These are phyloP conservation scores for Toxoplasma gondii DNA, from an alignment of 169 alveolate species.

Conservation along the genomic window DNA sequence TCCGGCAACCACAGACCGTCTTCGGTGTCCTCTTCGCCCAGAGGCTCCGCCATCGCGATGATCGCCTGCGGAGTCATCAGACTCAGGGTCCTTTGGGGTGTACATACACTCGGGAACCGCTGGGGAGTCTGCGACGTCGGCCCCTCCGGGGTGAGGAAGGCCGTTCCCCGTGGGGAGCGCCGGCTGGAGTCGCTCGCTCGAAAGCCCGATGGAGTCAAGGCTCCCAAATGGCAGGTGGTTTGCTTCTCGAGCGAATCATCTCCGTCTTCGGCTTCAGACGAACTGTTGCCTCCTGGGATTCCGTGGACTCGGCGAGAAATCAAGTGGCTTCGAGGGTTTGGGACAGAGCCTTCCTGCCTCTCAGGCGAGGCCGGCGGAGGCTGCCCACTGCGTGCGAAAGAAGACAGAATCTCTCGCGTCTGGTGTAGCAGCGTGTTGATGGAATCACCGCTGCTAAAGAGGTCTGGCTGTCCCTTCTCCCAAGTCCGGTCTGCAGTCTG, in stretches of 20 bases:
- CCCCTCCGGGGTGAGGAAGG: not conserved
- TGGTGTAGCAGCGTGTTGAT: not conserved
- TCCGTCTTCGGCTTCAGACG: not conserved
- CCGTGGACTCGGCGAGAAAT: not conserved
- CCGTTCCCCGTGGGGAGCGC: no score
- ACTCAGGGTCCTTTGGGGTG: not conserved
- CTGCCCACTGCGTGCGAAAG: not conserved
- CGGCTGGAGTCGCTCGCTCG: no score
- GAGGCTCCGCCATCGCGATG: not conserved
- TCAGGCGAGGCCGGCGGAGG: not conserved
- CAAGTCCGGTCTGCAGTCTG: not conserved
- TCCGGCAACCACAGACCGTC: not conserved
- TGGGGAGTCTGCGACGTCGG: not conserved
- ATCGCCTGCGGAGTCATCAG: not conserved
- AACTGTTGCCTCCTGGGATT: not conserved
- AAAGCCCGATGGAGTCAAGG: no score
- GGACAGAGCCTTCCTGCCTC: no score
- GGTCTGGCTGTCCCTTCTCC: not conserved
- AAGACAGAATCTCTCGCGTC: not conserved
- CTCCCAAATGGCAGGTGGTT: no score
- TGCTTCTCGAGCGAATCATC: no score
- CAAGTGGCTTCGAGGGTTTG: no score
- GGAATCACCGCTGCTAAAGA: not conserved
- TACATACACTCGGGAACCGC: not conserved
- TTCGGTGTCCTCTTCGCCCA: not conserved